Conservation (phyloP, 208 protist genomes). For the Crithidia fasciculata region DNA sequence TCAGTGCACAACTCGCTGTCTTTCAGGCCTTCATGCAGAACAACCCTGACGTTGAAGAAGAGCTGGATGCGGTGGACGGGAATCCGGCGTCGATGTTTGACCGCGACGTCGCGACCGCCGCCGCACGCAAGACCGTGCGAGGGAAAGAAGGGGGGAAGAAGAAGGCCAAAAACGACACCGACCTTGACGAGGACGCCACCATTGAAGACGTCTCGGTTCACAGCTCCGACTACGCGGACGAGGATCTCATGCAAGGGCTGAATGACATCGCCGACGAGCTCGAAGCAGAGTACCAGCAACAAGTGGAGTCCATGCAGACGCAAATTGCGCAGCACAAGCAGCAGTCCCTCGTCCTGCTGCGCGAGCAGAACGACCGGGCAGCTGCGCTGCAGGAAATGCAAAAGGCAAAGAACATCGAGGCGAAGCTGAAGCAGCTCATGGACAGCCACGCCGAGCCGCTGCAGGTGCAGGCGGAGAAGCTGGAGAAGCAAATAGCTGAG, state of each 20-base stretch:
- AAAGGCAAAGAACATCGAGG: constrained; percentile 37
- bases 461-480: constrained; percentile 32
- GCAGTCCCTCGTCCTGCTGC: constrained; percentile 19
- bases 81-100: constrained; percentile 8
- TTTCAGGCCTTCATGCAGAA: constrained; percentile 22
- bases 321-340: constrained; percentile 32
- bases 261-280: constrained; percentile 47
- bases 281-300: constrained; percentile 36
- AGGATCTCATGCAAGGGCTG: constrained; percentile 44
- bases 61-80: constrained; percentile 2
- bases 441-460: constrained; percentile 34
- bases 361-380: constrained; percentile 32
- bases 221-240: constrained; percentile 46
- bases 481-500: constrained; percentile 22
- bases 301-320: constrained; percentile 27
- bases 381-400: constrained; percentile 32
- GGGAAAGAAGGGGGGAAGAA: not conserved
- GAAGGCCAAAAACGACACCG: not conserved
- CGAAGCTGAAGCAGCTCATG: constrained; percentile 19
- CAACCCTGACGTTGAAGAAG: constrained; percentile 27
- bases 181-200: constrained; percentile 29
- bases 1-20: constrained; percentile 27
- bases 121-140: not conserved
- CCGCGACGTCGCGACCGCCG: not conserved
- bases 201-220: constrained; percentile 43